Evolutionary conservation across 768 basidiomycete genomes (phyloP).

Genomic region (Mycena galopus): DNA sequence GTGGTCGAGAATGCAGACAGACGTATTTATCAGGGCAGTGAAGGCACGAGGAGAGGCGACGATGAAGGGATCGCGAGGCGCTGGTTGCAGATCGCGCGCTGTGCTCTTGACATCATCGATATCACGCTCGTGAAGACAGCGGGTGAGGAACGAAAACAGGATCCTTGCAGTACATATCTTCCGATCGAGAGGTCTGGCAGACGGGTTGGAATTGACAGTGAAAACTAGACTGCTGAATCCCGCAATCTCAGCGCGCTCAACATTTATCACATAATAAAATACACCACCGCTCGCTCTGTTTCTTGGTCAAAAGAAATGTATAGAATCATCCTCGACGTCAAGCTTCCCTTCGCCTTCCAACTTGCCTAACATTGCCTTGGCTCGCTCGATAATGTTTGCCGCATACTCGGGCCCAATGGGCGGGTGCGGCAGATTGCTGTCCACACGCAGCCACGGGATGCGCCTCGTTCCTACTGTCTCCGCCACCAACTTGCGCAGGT

Average conservation of each 20-base stretch:
- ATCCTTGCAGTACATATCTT: too few species aligned
- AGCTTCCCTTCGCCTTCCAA: neutral
- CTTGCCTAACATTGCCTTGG: neutral
- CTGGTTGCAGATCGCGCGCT: constrained; percentile 83
- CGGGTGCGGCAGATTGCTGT: neutral
- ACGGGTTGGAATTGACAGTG: too few species aligned
- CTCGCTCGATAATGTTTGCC: neutral
- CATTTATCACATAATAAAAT: too few species aligned
- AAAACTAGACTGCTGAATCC: too few species aligned
- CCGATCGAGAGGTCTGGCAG: too few species aligned
- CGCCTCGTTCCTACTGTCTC: neutral
- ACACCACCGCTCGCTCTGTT: too few species aligned
- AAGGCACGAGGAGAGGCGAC: constrained; percentile 25
- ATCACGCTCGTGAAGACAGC: too few species aligned
- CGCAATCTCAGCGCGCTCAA: too few species aligned
- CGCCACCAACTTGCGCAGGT: neutral
- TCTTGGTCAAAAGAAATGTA: neutral
- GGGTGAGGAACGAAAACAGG: too few species aligned
- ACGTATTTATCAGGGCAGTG: too few species aligned
- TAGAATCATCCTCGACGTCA: neutral
- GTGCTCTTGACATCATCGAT: constrained; percentile 74
- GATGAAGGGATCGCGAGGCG: constrained; percentile 66
- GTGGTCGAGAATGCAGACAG: too few species aligned
- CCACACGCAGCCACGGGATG: neutral
- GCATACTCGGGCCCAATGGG: neutral